Evolutionary conservation across 2,329 filamentous ascomycete species (phyloP).

Genomic region (Alternaria metachromatica): DNA sequence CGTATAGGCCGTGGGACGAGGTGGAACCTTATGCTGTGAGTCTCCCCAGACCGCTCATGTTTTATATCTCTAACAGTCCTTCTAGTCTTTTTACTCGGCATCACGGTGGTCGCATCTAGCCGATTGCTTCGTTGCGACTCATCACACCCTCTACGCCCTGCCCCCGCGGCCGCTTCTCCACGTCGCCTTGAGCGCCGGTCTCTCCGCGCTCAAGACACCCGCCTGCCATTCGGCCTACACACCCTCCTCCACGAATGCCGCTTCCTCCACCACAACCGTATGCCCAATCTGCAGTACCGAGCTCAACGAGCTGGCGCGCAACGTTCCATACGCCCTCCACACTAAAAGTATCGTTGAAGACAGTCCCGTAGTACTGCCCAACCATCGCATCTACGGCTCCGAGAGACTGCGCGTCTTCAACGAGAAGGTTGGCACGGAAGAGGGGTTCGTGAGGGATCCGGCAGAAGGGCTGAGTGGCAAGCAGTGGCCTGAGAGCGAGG

Average conservation of each 20-base stretch:
- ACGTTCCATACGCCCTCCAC: slow-evolving; percentile 93
- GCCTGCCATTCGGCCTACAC: slow-evolving; percentile 78
- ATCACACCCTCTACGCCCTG: slow-evolving; percentile 84
- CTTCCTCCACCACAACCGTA: slow-evolving; percentile 71
- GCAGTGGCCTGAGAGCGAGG: slow-evolving; percentile 57
- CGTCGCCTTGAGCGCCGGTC: slow-evolving; percentile 85
- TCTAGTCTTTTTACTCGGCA: slow-evolving; percentile 73
- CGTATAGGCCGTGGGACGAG: slow-evolving; percentile 68
- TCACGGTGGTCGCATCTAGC: slow-evolving; percentile 79
- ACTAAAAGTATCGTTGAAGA: slow-evolving; percentile 91
- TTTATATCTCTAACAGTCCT: slow-evolving; percentile 17
- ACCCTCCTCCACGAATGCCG: slow-evolving; percentile 60
- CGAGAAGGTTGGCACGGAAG: slow-evolving; percentile 74
- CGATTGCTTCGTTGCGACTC: slow-evolving; percentile 80
- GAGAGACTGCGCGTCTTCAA: slow-evolving; percentile 77
- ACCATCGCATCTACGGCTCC: slow-evolving; percentile 82
- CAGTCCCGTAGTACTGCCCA: slow-evolving; percentile 86
- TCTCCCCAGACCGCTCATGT: slow-evolving; percentile 7
- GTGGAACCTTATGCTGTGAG: slow-evolving; percentile 66
- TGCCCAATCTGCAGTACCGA: slow-evolving; percentile 97
- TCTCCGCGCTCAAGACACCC: slow-evolving; percentile 95
- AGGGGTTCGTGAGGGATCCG: slow-evolving; percentile 76
- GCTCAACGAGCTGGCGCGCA: slow-evolving; percentile 86
- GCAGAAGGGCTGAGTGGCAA: slow-evolving; percentile 65
- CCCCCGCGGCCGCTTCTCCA: slow-evolving; percentile 85